phyloP scores from a whole-genome alignment of 2,329 filamentous ascomycete species.

The Parastagonospora nodorum region DNA sequence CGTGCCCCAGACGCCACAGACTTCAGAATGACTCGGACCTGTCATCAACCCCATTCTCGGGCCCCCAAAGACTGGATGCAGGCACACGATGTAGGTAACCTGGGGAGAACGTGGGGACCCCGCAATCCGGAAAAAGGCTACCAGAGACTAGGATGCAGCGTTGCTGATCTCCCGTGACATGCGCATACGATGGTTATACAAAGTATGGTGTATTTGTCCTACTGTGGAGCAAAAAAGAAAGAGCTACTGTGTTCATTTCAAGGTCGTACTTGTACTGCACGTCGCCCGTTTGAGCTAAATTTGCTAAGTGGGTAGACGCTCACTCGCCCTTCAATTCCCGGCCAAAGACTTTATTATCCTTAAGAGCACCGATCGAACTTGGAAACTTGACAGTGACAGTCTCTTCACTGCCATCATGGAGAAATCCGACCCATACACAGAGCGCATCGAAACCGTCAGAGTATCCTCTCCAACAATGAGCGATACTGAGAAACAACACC shows the following conservation, averaged over 20 bases:
- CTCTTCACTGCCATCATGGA: not conserved
- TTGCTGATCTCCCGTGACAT: not conserved
- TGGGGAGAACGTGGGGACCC: constrained; percentile 2
- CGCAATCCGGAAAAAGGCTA: constrained; percentile 4
- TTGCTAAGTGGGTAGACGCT: too few species aligned
- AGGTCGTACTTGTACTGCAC: too few species aligned
- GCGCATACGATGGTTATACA: not conserved
- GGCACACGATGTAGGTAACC: not conserved
- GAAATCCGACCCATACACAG: not conserved
- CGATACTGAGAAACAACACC: constrained; percentile 3
- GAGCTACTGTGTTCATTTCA: too few species aligned
- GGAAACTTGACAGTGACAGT: not conserved
- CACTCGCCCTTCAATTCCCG: not conserved
- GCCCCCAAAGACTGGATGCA: not conserved
- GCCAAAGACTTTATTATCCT: too few species aligned
- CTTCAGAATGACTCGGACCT: not conserved
- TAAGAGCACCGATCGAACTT: not conserved
- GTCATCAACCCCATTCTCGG: not conserved
- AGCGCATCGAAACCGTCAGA: not conserved
- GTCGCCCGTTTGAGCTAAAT: too few species aligned
- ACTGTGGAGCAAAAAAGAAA: not conserved
- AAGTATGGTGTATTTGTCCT: not conserved
- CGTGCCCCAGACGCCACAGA: not conserved
- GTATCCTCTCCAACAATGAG: not conserved
- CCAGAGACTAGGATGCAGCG: not conserved